A percentile compares a stretch with the other conserved stretches of the same genome.
Conservation (phyloP, 371 early-diverging fungal genomes). For the Mortierella sp. region DNA sequence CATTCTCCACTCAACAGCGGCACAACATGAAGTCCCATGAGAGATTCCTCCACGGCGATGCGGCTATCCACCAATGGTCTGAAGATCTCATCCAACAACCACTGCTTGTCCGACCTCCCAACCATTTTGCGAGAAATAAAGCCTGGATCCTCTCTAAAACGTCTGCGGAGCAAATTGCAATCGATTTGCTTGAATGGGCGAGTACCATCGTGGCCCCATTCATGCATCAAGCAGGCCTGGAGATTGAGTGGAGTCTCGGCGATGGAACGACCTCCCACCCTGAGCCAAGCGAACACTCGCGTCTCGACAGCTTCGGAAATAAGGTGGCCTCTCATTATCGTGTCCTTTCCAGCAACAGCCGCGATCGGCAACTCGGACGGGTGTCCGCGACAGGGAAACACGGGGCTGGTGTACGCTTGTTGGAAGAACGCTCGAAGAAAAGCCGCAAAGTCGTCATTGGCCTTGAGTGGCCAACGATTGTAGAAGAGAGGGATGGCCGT, state of each 20-base stretch:
- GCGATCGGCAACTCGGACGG: background rate
- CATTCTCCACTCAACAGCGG: background rate
- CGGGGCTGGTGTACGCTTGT: background rate
- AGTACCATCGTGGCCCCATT: background rate
- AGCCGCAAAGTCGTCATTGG: background rate
- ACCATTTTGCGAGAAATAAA: background rate
- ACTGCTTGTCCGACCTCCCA: background rate
- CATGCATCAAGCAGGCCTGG: rapidly evolving
- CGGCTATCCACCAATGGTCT: background rate
- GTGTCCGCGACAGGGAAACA: background rate
- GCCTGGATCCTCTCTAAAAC: background rate
- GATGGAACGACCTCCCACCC: background rate
- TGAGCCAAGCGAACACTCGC: background rate
- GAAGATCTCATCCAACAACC: background rate
- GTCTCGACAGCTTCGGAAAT: background rate
- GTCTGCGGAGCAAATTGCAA: background rate
- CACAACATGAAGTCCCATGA: background rate
- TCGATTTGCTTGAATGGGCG: background rate
- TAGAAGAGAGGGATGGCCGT: background rate
- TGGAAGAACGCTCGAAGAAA: background rate
- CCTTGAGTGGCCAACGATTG: background rate
- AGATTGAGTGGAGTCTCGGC: background rate
- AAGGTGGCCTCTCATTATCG: background rate
- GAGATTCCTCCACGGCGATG: background rate
- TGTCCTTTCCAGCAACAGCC: background rate